phyloP scores from a whole-genome alignment of 495 filamentous ascomycete species.

The Trichoderma orchidacearum region DNA sequence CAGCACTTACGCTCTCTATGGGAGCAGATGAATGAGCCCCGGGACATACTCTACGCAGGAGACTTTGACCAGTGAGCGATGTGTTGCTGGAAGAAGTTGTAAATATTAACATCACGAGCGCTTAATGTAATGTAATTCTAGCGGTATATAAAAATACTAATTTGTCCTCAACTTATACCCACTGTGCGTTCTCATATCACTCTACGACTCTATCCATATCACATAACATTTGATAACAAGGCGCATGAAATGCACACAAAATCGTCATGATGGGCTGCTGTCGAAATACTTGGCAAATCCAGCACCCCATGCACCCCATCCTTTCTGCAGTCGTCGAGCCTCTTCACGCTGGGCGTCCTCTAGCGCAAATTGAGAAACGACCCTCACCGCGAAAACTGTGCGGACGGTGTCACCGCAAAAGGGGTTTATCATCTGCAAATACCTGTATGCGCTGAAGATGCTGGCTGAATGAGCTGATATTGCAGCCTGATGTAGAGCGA shows the following conservation, averaged over 20 bases:
- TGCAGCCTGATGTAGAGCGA: background rate
- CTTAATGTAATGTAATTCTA: background rate
- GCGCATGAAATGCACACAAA: no score
- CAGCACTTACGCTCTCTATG: constrained; percentile 1
- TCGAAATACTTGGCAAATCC: background rate
- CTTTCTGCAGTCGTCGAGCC: background rate
- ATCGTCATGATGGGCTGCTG: background rate
- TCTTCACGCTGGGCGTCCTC: background rate
- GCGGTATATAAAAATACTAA: no score
- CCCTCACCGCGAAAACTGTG: background rate
- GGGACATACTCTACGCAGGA: constrained; percentile 9
- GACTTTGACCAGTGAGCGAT: constrained; percentile 6
- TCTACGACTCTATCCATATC: no score
- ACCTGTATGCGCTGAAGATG: background rate
- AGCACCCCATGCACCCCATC: background rate
- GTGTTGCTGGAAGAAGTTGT: no score
- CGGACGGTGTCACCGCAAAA: background rate
- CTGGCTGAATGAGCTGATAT: background rate
- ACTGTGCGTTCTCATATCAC: no score
- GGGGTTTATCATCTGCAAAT: background rate
- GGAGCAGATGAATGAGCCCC: constrained; percentile 6
- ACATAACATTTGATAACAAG: no score
- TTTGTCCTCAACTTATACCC: no score
- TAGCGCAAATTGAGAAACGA: background rate
- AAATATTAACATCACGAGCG: background rate